Percentiles rank a stretch among this genome's conserved stretches.
Evolutionary conservation across 345 rosid genomes (phyloP).

Genomic region (Carallia pectinifolia): DNA sequence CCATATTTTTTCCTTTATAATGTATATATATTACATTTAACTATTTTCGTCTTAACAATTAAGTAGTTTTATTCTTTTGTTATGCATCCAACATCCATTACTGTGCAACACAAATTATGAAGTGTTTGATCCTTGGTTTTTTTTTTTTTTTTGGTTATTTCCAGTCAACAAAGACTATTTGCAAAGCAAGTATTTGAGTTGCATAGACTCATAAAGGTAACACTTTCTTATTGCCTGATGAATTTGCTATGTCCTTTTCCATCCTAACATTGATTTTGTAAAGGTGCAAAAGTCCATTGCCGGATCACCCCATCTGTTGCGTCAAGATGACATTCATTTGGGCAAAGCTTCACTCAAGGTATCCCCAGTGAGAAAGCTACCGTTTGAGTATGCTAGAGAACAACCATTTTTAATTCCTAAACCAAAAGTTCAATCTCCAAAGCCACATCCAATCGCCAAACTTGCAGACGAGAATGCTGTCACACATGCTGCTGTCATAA

Average conservation of each 20-base stretch:
- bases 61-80: background rate
- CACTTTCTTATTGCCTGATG: background rate
- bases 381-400: slow-evolving; percentile 19
- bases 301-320: slow-evolving; percentile 18
- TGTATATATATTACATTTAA: background rate
- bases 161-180: slow-evolving; percentile 33
- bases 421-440: slow-evolving; percentile 21
- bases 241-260: slow-evolving; percentile 10
- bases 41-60: background rate
- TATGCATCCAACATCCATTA: background rate
- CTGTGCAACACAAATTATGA: background rate
- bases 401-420: slow-evolving; percentile 18
- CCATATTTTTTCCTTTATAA: background rate
- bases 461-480: slow-evolving; percentile 14
- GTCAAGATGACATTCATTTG: slow-evolving; percentile 1
- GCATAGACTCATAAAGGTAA: slow-evolving; percentile 24
- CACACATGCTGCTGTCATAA: slow-evolving; percentile 28
- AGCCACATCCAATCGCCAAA: slow-evolving; percentile 29
- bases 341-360: slow-evolving; percentile 6
- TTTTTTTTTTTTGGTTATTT: slow-evolving; percentile 21
- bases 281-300: slow-evolving; percentile 32
- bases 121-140: slow-evolving; percentile 16
- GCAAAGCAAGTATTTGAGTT: slow-evolving; percentile 29
- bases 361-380: slow-evolving; percentile 11
- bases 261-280: background rate